phyloP scores from a whole-genome alignment of 129 eudicot genomes.

The Lonicera japonica region DNA sequence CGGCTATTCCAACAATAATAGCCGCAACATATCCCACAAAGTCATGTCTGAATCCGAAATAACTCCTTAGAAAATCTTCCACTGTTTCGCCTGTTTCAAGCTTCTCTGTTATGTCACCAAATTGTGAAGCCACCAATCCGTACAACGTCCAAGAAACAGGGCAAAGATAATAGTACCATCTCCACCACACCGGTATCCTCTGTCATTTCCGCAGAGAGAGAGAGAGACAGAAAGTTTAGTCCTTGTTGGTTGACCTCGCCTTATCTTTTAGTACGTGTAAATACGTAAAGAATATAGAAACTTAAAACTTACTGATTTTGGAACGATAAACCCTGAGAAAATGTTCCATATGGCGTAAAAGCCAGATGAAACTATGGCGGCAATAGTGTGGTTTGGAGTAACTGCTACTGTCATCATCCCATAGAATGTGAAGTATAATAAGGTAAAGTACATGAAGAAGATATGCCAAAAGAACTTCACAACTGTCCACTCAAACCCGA shows the following conservation, averaged over 20 bases:
- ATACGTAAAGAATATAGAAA: not conserved
- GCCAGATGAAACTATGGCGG: constrained; percentile 72
- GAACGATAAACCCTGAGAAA: constrained; percentile 83
- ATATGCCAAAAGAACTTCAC: constrained; percentile 73
- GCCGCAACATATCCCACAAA: constrained; percentile 60
- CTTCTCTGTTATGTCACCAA: constrained; percentile 45
- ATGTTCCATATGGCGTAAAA: constrained; percentile 81
- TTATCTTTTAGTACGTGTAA: too few relatives aligned
- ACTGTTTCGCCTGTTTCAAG: constrained; percentile 46
- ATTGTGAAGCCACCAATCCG: constrained; percentile 67
- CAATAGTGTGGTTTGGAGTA: constrained; percentile 70
- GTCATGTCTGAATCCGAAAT: constrained; percentile 52
- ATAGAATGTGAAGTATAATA: constrained; percentile 74
- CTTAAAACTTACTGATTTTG: constrained; percentile 58
- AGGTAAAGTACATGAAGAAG: constrained; percentile 81
- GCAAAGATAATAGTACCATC: constrained; percentile 64
- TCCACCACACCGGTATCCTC: constrained; percentile 90
- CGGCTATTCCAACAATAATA: constrained; percentile 45
- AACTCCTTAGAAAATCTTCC: constrained; percentile 42
- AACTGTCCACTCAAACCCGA: constrained; percentile 74
- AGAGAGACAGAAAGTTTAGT: constrained; percentile 1
- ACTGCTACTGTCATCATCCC: constrained; percentile 94
- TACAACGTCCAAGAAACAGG: constrained; percentile 72
- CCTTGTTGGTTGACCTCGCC: not conserved
- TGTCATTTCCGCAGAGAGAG: constrained; percentile 19